Percentiles rank a stretch among this genome's conserved stretches.
phyloP scores from a whole-genome alignment of 73 alveolate species.

The Paramecium tetraurelia region DNA sequence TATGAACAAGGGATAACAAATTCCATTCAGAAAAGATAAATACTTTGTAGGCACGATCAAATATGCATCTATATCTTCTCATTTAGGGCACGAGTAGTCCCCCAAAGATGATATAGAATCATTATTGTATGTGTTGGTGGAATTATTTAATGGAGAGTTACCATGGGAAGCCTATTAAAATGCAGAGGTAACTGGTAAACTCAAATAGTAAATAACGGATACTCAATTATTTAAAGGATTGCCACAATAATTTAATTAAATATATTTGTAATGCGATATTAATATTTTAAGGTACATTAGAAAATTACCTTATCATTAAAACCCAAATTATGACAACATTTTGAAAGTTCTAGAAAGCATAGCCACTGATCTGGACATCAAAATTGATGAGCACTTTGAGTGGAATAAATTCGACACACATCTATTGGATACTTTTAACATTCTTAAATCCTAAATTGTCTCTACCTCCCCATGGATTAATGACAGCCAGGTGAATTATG shows the following conservation, averaged over 20 bases:
- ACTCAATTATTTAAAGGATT: not conserved
- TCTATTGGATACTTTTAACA: not conserved
- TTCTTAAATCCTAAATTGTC: not conserved
- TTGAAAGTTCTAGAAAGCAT: not conserved
- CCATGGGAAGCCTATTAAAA: constrained; percentile 61
- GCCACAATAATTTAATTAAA: not conserved
- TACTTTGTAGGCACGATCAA: constrained; percentile 57
- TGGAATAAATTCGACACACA: not conserved
- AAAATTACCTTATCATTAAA: not conserved
- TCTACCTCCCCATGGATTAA: not conserved
- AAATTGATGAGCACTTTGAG: not conserved
- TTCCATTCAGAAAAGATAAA: constrained; percentile 43
- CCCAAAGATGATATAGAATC: constrained; percentile 72
- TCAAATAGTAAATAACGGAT: not conserved
- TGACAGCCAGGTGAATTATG: not conserved
- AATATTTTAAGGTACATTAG: not conserved
- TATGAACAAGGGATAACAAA: not conserved
- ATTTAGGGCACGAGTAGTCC: constrained; percentile 54
- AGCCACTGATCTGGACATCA: not conserved
- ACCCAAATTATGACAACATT: not conserved
- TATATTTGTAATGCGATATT: not conserved
- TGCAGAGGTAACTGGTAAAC: not conserved
- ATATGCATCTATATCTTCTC: constrained; percentile 63
- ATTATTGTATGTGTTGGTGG: constrained; percentile 58
- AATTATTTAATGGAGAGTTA: constrained; percentile 48